A percentile compares a stretch with the other conserved stretches of the same genome.
Conservation (phyloP, 148 eudicot genomes). For the Cornus controversa region DNA sequence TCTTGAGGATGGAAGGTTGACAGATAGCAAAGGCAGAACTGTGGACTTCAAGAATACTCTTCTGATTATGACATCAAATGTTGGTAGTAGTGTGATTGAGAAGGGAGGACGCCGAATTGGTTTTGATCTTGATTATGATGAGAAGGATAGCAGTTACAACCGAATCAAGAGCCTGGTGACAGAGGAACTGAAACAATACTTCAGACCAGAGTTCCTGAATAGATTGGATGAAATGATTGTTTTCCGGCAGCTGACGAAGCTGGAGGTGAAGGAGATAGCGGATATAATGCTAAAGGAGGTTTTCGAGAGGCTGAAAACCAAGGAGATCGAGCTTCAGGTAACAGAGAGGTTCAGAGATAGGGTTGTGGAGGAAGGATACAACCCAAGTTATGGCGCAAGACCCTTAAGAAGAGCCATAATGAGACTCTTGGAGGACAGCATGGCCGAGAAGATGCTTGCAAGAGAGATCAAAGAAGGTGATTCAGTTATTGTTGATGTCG, state of each 20-base stretch:
- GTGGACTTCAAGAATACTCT: constrained; percentile 54
- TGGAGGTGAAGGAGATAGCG: constrained; percentile 41
- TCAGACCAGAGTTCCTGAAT: constrained; percentile 46
- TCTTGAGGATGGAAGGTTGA: constrained; percentile 60
- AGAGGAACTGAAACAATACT: constrained; percentile 38
- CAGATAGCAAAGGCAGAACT: constrained; percentile 47
- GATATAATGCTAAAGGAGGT: constrained; percentile 44
- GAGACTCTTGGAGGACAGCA: constrained; percentile 47
- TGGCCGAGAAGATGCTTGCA: constrained; percentile 42
- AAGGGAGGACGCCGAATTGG: constrained; percentile 35
- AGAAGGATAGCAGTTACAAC: constrained; percentile 40
- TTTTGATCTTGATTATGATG: constrained; percentile 37
- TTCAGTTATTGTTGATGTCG: constrained; percentile 37
- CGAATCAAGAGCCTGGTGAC: constrained; percentile 40
- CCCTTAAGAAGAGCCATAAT: constrained; percentile 45
- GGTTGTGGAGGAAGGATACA: constrained; percentile 43
- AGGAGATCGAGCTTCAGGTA: constrained; percentile 40
- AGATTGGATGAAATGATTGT: constrained; percentile 48
- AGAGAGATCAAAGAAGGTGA: constrained; percentile 38
- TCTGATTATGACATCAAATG: constrained; percentile 54
- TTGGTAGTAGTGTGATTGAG: constrained; percentile 44
- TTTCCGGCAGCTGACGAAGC: constrained; percentile 41
- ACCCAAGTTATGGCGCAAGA: constrained; percentile 49
- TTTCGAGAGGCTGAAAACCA: constrained; percentile 33
- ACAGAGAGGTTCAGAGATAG: constrained; percentile 35